These are phyloP conservation scores for Colletotrichum karsti DNA, from an alignment of 2,329 filamentous ascomycete genomes.

Conservation along the genomic window DNA sequence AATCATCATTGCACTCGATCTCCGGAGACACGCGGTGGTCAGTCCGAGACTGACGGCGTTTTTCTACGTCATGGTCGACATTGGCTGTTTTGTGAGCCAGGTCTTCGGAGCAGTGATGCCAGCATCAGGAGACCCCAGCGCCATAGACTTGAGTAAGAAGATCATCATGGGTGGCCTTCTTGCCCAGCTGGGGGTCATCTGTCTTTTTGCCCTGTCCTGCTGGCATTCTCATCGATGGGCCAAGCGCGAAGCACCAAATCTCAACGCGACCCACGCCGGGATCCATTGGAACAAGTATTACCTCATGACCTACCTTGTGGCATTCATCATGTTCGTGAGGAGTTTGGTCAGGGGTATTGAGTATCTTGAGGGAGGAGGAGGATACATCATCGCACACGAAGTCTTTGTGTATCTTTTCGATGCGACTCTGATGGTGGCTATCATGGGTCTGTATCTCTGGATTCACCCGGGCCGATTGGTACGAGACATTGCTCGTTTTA, in stretches of 20 bases:
- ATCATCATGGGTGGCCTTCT: constrained; percentile 47
- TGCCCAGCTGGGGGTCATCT: constrained; percentile 59
- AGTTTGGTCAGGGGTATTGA: constrained; percentile 32
- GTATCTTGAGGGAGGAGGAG: constrained; percentile 32
- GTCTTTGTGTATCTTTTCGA: constrained; percentile 53
- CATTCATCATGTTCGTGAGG: constrained; percentile 26
- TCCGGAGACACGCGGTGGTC: constrained; percentile 45
- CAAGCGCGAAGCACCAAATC: neutral
- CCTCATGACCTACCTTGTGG: constrained; percentile 26
- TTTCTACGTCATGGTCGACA: constrained; percentile 57
- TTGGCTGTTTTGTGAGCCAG: constrained; percentile 52
- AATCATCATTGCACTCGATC: constrained; percentile 41
- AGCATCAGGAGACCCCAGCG: constrained; percentile 27
- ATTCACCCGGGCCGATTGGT: constrained; percentile 29
- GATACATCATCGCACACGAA: constrained; percentile 50
- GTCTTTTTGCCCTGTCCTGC: constrained; percentile 45
- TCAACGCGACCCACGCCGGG: neutral
- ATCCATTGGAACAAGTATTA: constrained; percentile 31
- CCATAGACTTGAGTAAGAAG: constrained; percentile 28
- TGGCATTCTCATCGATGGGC: constrained; percentile 5
- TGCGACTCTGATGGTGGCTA: constrained; percentile 46
- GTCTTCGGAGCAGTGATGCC: constrained; percentile 41
- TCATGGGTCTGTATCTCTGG: constrained; percentile 40
- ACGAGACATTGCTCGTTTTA: constrained; percentile 8
- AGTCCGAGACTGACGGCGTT: constrained; percentile 48